These are phyloP conservation scores for Angomonas ambiguus DNA, from an alignment of 208 protist genomes.

Conservation along the genomic window DNA sequence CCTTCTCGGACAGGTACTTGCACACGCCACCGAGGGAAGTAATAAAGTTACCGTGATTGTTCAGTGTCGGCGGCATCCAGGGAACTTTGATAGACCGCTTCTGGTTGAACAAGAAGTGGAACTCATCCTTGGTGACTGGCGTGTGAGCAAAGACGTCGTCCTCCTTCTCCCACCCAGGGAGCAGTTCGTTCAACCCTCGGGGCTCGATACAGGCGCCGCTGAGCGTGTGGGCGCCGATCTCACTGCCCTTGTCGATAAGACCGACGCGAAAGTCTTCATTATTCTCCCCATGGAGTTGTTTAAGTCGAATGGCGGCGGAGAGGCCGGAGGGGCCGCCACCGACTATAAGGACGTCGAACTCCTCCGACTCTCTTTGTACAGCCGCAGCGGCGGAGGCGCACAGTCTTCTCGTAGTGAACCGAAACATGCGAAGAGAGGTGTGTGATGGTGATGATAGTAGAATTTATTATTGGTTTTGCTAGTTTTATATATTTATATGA, in stretches of 20 bases:
- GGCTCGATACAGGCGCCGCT: slow-evolving; percentile 97
- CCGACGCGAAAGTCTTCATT: slow-evolving; percentile 88
- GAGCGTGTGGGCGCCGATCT: slow-evolving; percentile 95
- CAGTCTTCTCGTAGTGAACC: too few relatives aligned
- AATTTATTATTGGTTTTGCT: slow-evolving; percentile 2
- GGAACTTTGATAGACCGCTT: slow-evolving; percentile 44
- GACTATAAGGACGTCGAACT: slow-evolving; percentile 97
- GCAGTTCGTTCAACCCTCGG: slow-evolving; percentile 92
- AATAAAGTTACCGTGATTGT: slow-evolving; percentile 97
- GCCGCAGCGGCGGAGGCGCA: slow-evolving; percentile 40
- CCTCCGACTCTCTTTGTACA: slow-evolving; percentile 84
- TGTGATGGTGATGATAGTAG: not conserved
- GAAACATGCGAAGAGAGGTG: not conserved
- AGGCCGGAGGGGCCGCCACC: slow-evolving; percentile 95
- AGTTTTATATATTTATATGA: not conserved
- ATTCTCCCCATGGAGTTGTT: slow-evolving; percentile 86
- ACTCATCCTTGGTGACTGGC: slow-evolving; percentile 86
- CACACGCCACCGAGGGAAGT: slow-evolving; percentile 90
- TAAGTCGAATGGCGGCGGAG: slow-evolving; percentile 93
- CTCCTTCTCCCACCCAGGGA: slow-evolving; percentile 92
- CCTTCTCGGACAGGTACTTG: slow-evolving; percentile 93
- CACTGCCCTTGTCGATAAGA: slow-evolving; percentile 96
- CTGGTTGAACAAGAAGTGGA: slow-evolving; percentile 79
- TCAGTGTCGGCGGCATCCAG: slow-evolving; percentile 63
- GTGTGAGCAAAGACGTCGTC: slow-evolving; percentile 77